Evolutionary conservation across 2,329 filamentous ascomycete species (phyloP).

Genomic region (Penicillium vulpinum): DNA sequence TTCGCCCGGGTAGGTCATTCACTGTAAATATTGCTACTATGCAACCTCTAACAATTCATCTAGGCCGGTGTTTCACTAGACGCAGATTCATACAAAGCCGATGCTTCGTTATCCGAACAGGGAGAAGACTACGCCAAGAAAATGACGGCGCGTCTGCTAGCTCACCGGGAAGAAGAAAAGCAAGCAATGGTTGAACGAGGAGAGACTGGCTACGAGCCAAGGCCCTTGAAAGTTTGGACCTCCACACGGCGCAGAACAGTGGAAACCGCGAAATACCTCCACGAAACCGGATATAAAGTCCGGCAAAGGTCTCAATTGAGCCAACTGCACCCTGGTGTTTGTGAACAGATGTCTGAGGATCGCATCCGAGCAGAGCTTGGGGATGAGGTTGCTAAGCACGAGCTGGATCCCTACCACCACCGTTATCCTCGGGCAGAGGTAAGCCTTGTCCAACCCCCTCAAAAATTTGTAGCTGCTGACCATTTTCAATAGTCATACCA

Average conservation of each 20-base stretch:
- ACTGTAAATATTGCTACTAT: not conserved
- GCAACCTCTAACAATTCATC: slow-evolving; percentile 17
- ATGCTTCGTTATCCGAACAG: slow-evolving; percentile 78
- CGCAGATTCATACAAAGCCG: slow-evolving; percentile 87
- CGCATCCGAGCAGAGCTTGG: slow-evolving; percentile 80
- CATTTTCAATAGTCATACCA: slow-evolving; percentile 74
- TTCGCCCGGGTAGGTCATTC: slow-evolving; percentile 66
- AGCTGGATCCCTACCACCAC: slow-evolving; percentile 94
- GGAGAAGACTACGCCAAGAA: slow-evolving; percentile 78
- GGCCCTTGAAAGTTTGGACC: slow-evolving; percentile 88
- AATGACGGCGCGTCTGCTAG: slow-evolving; percentile 80
- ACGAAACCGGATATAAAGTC: slow-evolving; percentile 77
- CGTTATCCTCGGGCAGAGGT: slow-evolving; percentile 93
- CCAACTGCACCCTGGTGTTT: slow-evolving; percentile 93
- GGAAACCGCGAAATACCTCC: slow-evolving; percentile 82
- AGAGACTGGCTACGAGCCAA: slow-evolving; percentile 67
- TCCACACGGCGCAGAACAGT: slow-evolving; percentile 87
- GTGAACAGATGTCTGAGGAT: slow-evolving; percentile 85
- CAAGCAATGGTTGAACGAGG: slow-evolving; percentile 67
- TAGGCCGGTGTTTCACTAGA: slow-evolving; percentile 78
- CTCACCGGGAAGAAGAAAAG: slow-evolving; percentile 80
- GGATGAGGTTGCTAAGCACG: slow-evolving; percentile 89
- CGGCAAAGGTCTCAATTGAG: slow-evolving; percentile 94
- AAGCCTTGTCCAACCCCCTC: slow-evolving; percentile 24
- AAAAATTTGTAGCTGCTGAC: not conserved